A percentile compares a stretch with the other conserved stretches of the same genome.
Evolutionary conservation across 2,329 filamentous ascomycete species (phyloP).

Genomic region (Neonectria ditissima): DNA sequence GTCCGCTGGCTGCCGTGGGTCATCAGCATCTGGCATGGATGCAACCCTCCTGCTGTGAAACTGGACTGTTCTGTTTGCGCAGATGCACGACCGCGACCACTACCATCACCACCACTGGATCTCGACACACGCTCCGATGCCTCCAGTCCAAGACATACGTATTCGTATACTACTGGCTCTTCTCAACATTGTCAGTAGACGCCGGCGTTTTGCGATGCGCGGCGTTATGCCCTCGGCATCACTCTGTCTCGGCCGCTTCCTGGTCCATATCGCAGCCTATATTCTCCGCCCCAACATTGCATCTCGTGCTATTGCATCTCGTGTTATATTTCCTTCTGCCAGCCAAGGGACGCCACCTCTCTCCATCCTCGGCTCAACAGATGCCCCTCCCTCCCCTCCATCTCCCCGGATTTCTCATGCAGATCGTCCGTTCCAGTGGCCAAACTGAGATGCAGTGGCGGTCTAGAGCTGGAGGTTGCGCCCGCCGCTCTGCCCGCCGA

Average conservation of each 20-base stretch:
- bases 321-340: slow-evolving; percentile 21
- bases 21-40: slow-evolving; percentile 22
- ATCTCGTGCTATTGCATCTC: slow-evolving; percentile 18
- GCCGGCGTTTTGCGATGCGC: slow-evolving; percentile 10
- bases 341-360: slow-evolving; percentile 7
- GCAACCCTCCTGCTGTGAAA: slow-evolving; percentile 22
- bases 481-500: slow-evolving; percentile 15
- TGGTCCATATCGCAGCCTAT: slow-evolving; percentile 21
- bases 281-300: slow-evolving; percentile 26
- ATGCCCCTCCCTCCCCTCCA: slow-evolving; percentile 26
- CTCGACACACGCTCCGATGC: slow-evolving; percentile 12
- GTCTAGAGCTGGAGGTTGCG: slow-evolving; percentile 19
- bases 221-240: slow-evolving; percentile 10
- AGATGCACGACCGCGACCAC: neutral
- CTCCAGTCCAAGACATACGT: slow-evolving; percentile 21
- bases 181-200: neutral
- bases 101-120: neutral
- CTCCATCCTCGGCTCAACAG: slow-evolving; percentile 28
- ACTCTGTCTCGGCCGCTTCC: slow-evolving; percentile 2
- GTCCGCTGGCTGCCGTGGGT: neutral
- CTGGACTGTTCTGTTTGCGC: slow-evolving; percentile 25
- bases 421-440: slow-evolving; percentile 21
- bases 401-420: slow-evolving; percentile 36
- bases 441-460: slow-evolving; percentile 28
- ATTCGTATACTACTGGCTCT: slow-evolving; percentile 29